Base-by-base conservation (phyloP, 2,329 filamentous ascomycete species). In the Dryadomyces quercivorus region DNA sequence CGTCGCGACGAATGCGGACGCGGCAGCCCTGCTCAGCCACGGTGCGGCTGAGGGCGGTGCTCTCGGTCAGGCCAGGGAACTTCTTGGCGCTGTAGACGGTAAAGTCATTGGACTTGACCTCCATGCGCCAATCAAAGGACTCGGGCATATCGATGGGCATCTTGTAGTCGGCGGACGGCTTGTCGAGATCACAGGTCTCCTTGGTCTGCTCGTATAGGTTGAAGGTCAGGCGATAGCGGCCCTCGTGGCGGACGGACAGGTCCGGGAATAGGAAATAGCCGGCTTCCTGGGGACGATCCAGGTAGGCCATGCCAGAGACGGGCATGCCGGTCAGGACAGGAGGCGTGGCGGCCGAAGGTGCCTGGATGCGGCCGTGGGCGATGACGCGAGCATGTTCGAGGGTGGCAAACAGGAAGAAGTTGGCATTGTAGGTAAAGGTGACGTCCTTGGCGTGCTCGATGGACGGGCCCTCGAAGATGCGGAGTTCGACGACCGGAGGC, bases 191-290 rank as follows among this genome's bases (percentile, higher is more conserved):
- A 67, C 85, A 84, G 56, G 80, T 73, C 55, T 94, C 85, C 75
- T 95, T 95, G 65, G 90, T 84, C 66, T 95, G 87, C 72, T 98
- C 93, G 63, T 93, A 97, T 38, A 98, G 74, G 63, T 89, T 91
- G 71, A 98, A 97, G 58, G 84, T 87, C 54, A 98, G 72, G n/a
- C 85, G 79, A 69, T 96, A 98, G 61, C 85, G 84, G 58, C 93
- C 93, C 69, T 98, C 93, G 64, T 98, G 92, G 55, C 93, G 85
- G 50, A 98, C 92, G 0, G 92, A 96, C 31, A 97, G 75, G 69
- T 98, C 93, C 3, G 93, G 93, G 67, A 98, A 98, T 68, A 98
- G 88, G 70, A 98, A 98, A 69, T 97, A 98, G 54, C 91, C 93
- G 45, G 81, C 81, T 61, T 82, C 79, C 43, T 72, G 70, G 2